phyloP scores from a whole-genome alignment of 371 early-diverging fungal species.

The Actinomortierella ambigua region DNA sequence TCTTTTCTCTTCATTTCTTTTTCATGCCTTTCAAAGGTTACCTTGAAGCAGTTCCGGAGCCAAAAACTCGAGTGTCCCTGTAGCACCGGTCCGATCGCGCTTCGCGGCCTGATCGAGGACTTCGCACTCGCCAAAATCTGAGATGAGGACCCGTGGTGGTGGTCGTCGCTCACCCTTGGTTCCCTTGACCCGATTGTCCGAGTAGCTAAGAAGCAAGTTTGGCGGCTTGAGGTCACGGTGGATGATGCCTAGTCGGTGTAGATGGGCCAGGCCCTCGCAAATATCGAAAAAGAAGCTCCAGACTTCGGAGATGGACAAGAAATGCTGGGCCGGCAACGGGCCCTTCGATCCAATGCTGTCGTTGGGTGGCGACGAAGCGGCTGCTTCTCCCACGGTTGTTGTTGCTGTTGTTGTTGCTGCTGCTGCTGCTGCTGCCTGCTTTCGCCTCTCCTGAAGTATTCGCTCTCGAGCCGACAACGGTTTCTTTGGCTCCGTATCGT shows the following conservation, averaged over 20 bases:
- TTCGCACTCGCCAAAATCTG: constrained; percentile 98
- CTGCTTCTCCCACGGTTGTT: too few species aligned
- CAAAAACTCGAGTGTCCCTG: constrained; percentile 96
- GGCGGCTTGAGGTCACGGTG: constrained; percentile 94
- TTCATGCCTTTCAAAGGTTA: constrained; percentile 17
- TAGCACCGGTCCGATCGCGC: constrained; percentile 87
- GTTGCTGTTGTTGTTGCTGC: too few species aligned
- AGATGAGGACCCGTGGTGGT: constrained; percentile 84
- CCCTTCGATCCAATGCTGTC: too few species aligned
- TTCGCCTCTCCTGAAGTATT: constrained; percentile 40
- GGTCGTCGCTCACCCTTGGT: constrained; percentile 25
- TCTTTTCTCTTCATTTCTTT: too few species aligned
- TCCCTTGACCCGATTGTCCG: constrained; percentile 45
- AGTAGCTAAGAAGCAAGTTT: constrained; percentile 83
- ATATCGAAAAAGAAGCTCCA: constrained; percentile 88
- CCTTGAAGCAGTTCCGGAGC: constrained; percentile 79
- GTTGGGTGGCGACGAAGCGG: too few species aligned
- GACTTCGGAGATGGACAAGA: constrained; percentile 73
- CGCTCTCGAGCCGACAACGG: constrained; percentile 25
- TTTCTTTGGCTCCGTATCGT: constrained; percentile 4
- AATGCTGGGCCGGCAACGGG: constrained; percentile 17
- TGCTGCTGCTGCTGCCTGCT: constrained; percentile 5
- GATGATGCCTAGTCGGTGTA: constrained; percentile 84
- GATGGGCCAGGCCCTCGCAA: constrained; percentile 84
- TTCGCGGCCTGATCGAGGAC: constrained; percentile 59